Base-by-base conservation (phyloP, 805 yeast species). In the Pichia californica region DNA sequence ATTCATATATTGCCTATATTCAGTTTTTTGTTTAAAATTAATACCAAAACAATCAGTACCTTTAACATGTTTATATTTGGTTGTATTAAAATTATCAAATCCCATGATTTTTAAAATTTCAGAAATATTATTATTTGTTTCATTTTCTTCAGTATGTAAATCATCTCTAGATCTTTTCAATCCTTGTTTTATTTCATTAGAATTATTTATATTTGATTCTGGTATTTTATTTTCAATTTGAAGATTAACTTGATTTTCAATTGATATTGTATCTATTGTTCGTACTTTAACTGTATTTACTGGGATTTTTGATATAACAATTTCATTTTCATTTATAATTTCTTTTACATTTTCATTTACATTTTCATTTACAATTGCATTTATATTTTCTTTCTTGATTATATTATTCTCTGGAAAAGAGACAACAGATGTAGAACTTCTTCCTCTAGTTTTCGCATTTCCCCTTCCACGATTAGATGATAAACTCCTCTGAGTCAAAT, bases 1-100 rank as follows among this genome's bases (percentile, higher is more conserved):
- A 54, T 77, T 77, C 78, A 76, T 76, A 49, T 78, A 78, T 57
- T 77, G 83, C 52, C 83, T 65, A 53, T 74, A 78, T 32, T 69
- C 69, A 0, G 75, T 62, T 42, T 66, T 66, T 8, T 49, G 53
- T 41, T 61, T 62, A 44, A 62, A 63, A 2, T 59, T 62, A 0
- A 66, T 63, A 1, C 77, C 79, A 23, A 55, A 59, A 16, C 71
- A 73, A 42, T 68, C 66, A 3, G 71, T 59, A 2, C 77, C 79
- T 30, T 58, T 58, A 6, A 77, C 83, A 36, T 75, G 74, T 49
- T 76, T 74, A 33, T 77, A 74, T 55, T 79, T 79, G 6, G 84
- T 77, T 2, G 76, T 55, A 1, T 67, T 71, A 56, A 79, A 77
- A 1, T 74, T 72, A 3, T 69, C 64, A 52, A 79, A 78, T 6